Evolutionary conservation across 805 yeast genomes (phyloP), one percentile per base, ranked within the genome.

Genomic region (Ogataea saltuana): DNA sequence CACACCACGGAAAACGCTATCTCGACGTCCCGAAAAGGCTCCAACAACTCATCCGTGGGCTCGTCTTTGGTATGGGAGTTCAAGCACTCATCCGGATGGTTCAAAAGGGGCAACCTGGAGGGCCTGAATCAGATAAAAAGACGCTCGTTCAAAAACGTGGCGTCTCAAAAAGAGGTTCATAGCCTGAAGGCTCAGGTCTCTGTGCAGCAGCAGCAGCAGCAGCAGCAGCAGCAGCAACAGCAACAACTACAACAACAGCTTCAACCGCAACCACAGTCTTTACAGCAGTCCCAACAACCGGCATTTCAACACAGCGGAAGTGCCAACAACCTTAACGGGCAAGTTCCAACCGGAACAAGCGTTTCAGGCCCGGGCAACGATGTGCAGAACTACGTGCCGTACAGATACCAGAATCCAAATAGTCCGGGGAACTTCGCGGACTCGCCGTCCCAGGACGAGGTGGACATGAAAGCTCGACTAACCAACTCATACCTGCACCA

Each of bases 51-150:
- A 11, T 46, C 55, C 15, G 39, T 30, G 19, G 51, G 51, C 13
- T 39, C 48, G 1, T 33, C 50, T 4, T 47, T 53, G 13, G 46
- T 57, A 12, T 90, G 98, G 98, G 97, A 91, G 67, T 90, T 90
- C 65, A 81, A 82, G 45, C 98, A 90, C 61, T 78, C 86, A 20
- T 81, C 87, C 3, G 87, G 85, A 26, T 74, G 76, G 46, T 90
- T 90, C 67, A 76, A 79, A 51, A 82, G 88, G 40, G 97, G 96
- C 31, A 93, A 89, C 60, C 64, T 80, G 12, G 93, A 82, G 33
- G 72, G 84, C 9, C 67, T 90, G 48, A 77, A 85, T 42, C 71
- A 76, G 12, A 91, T 90, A 60, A 90, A 88, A 63, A 73, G 98
- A 48, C 69, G 97, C 35, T 78, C 93, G 2, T 56, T 62, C 37